Evolutionary conservation across 768 basidiomycete species (phyloP), one percentile per base, ranked within the genome.

Genomic region (Butyriboletus loyo): DNA sequence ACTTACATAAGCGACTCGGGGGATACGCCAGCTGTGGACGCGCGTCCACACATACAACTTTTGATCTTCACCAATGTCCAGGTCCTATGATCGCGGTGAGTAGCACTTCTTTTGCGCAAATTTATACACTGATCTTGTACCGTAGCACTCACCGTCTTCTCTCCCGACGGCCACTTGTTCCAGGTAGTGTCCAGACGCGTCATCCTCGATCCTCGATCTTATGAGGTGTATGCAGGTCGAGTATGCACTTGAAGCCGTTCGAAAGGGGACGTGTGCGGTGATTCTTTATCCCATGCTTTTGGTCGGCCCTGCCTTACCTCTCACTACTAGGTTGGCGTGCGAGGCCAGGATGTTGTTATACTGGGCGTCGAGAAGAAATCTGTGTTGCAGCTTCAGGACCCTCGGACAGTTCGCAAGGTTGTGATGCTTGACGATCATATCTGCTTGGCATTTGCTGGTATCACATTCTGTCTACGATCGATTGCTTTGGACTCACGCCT

Each of bases 331-430:
- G 94, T 98, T 56, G 97, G 97, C 48, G 93, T 98, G 32, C 85
- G 92, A 58, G 97, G 97, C 61, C 86, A 88, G 67, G 87, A 94
- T 61, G 90, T 95, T 27, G 97, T 98, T 2, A 92, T 99, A 5
- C 78, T 99, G 24, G 97, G 96, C 45, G 96, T 98, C 28, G 97
- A 99, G 80, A 98, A 98, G 89, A 98, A 98, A 74, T 93, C 92
- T 0, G 85, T 97, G 27, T 78, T 98, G 11, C 97, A 99, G 72
- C 81, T 99, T 17, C 97, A 99, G 77, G 97, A 99, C 72, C 94
- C 97, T 7, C 81, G 97, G 48, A 99, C 97, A 1, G 95, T 98
- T 15, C 80, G 97, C 49, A 99, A 99, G 72, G 95, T 98, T 8
- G 97, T 91, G 52, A 94, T 98, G 93, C 75, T 99, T 46, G 97